Evolutionary conservation across 169 alveolate genomes (phyloP).

Genomic region (Sarcocystis neurona): DNA sequence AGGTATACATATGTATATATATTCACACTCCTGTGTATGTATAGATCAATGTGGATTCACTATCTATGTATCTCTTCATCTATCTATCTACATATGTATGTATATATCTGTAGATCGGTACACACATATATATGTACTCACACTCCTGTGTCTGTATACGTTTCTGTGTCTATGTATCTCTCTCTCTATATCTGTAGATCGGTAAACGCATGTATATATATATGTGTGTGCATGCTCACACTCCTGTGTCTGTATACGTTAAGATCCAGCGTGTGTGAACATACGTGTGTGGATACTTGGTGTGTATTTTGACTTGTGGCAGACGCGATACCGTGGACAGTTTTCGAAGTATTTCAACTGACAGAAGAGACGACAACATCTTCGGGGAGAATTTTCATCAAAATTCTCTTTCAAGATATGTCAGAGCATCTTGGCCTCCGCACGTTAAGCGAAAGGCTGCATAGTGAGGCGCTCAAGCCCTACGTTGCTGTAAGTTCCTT

Average conservation of each 20-base stretch:
- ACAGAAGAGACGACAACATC: conserved; percentile 98
- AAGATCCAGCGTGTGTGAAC: too few relatives aligned
- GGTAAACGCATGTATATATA: too few relatives aligned
- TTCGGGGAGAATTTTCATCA: conserved; percentile 95
- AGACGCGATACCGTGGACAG: conserved; percentile 89
- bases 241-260: too few relatives aligned
- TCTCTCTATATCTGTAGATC: neutral
- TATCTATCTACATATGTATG: too few relatives aligned
- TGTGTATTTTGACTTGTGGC: neutral
- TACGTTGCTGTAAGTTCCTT: neutral
- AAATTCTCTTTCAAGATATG: conserved; percentile 92
- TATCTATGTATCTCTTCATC: too few relatives aligned
- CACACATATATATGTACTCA: too few relatives aligned
- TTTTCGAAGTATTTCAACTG: conserved; percentile 86
- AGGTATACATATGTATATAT: too few relatives aligned
- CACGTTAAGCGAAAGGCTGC: conserved; percentile 38
- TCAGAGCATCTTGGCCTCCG: conserved; percentile 74
- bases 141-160: neutral
- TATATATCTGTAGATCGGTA: too few relatives aligned
- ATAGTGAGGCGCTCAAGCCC: neutral
- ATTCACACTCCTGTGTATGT: too few relatives aligned
- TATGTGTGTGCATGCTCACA: too few relatives aligned
- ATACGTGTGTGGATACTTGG: too few relatives aligned
- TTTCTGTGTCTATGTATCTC: neutral
- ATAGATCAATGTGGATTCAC: too few relatives aligned